Evolutionary conservation across 176 grass and related monocot species (phyloP), one percentile per base, ranked within the genome.

Genomic region (Pharus latifolius): DNA sequence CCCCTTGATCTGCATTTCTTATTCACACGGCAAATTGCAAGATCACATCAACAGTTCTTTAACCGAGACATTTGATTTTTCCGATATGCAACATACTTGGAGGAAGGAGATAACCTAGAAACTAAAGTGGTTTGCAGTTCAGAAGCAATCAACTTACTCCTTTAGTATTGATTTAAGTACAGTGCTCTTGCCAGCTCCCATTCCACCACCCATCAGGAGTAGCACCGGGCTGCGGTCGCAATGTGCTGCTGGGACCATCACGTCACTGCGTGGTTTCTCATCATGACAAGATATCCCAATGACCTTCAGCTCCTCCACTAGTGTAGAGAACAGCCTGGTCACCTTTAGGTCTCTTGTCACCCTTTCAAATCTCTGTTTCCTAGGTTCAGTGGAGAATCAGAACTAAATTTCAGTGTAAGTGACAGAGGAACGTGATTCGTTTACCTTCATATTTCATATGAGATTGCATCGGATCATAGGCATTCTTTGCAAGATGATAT

Each of bases 121-220:
- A 3, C 24, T 17, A 20, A 31, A 31, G 42, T 20, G 41, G 19
- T 35, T 45, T 26, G 22, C 26, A 76, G n/a, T 30, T 42, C 0
- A 8, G 10, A 67, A 45, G 37, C 46, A 45, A 67, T 45, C 5
- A 60, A 85, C 83, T 78, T 85, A 98, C 94, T 93, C 94, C 29
- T 86, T 85, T 23, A 90, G 76, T 78, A 98, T 88, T 50, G 93
- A 86, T 71, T 93, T 91, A 22, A 98, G 89, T 17, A 98, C 84
- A 27, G 89, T 98, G 81, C 94, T 98, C 84, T 98, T 98, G 71
- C 94, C 94, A 23, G 94, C 94, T 65, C 94, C 94, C 94, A 93
- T 98, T 5, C 94, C 89, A 11, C 94, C 89, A 24, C 94, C 94
- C 94, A 98, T 98, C 40, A 93, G 67, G 28, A 98, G 84, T 44